These are phyloP conservation scores for Tulasnella sp. DNA, from an alignment of 768 basidiomycete genomes.

Conservation along the genomic window DNA sequence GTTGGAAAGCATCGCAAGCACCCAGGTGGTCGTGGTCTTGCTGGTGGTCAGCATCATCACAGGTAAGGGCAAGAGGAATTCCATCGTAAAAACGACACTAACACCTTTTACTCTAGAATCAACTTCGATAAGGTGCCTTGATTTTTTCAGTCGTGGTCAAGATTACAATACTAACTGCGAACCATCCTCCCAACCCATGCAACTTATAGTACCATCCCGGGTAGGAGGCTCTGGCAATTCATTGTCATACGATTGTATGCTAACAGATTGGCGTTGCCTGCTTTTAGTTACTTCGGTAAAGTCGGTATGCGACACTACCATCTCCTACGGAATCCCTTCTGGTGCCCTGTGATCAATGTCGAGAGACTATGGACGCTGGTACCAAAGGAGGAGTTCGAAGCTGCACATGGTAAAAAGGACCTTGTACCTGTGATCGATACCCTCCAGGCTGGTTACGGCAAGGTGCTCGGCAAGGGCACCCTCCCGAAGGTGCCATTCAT, in stretches of 20 bases:
- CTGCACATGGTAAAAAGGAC: slow-evolving; percentile 60
- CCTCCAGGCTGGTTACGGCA: slow-evolving; percentile 74
- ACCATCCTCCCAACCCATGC: neutral
- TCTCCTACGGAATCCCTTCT: slow-evolving; percentile 79
- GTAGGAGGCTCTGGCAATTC: too few species aligned
- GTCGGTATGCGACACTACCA: slow-evolving; percentile 99
- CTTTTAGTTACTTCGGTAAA: slow-evolving; percentile 90
- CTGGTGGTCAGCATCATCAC: slow-evolving; percentile 99
- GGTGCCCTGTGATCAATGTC: slow-evolving; percentile 96
- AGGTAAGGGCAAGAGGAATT: slow-evolving; percentile 60
- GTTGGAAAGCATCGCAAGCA: slow-evolving; percentile 99
- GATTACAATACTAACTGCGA: neutral
- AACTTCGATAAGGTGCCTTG: slow-evolving; percentile 75
- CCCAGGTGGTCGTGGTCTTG: slow-evolving; percentile 99
- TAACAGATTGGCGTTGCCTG: neutral
- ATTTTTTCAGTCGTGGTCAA: slow-evolving; percentile 8
- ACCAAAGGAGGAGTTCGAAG: slow-evolving; percentile 74
- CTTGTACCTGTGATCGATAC: slow-evolving; percentile 94
- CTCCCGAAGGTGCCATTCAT: slow-evolving; percentile 91
- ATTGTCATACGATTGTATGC: too few species aligned
- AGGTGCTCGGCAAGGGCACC: slow-evolving; percentile 93
- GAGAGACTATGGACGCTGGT: slow-evolving; percentile 95
- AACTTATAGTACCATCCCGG: slow-evolving; percentile 73
- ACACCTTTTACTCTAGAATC: slow-evolving; percentile 44
- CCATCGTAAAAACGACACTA: neutral